Conservation (phyloP, 1,139 yeast genomes). For the Zygosaccharomyces pseudobailii region DNA sequence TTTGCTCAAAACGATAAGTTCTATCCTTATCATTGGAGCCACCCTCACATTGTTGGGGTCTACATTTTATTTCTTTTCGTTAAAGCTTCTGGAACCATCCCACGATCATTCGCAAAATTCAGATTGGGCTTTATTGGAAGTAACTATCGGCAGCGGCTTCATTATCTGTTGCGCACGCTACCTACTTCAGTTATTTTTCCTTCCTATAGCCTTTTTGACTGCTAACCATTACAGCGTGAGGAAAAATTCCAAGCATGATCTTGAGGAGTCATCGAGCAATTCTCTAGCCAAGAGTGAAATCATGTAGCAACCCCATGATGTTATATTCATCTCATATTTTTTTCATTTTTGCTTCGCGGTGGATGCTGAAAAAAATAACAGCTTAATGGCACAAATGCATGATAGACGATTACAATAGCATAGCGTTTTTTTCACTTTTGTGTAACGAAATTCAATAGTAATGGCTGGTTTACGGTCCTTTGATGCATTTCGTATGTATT, state of each 20-base stretch:
- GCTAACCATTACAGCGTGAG: constrained; percentile 13
- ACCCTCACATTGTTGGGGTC: constrained; percentile 10
- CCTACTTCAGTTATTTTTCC: constrained; percentile 14
- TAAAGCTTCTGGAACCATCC: constrained; percentile 20
- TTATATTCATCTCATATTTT: background rate
- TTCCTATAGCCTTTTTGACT: constrained; percentile 14
- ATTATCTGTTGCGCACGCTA: constrained; percentile 19
- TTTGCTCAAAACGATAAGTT: constrained; percentile 7
- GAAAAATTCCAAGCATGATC: background rate
- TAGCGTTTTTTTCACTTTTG: background rate
- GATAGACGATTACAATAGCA: background rate
- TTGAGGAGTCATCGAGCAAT: constrained; percentile 1
- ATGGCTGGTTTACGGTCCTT: constrained; percentile 51
- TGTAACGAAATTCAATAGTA: background rate
- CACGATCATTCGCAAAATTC: constrained; percentile 6
- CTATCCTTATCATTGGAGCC: constrained; percentile 10
- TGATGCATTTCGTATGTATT: constrained; percentile 68
- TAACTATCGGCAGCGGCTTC: constrained; percentile 22
- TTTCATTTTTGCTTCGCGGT: background rate
- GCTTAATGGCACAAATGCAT: background rate
- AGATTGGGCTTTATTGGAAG: constrained; percentile 21
- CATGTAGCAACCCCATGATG: background rate
- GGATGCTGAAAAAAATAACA: background rate
- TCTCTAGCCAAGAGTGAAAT: background rate
- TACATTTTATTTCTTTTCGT: constrained; percentile 10